Base-by-base conservation (phyloP, 2,329 filamentous ascomycete species). In the Paecilomyces dactylethromorphus region DNA sequence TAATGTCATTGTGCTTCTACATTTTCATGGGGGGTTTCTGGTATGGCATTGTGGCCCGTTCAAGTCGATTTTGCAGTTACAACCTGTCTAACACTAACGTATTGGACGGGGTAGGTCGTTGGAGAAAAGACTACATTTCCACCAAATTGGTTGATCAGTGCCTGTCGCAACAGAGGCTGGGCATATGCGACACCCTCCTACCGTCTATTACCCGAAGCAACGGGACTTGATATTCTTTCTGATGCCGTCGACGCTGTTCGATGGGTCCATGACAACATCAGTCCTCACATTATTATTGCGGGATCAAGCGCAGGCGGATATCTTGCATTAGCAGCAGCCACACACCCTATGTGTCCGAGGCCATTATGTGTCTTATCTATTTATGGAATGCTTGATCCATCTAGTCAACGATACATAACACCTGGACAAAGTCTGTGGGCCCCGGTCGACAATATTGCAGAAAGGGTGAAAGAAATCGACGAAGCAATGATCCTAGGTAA, bases 221-320 rank as follows among this genome's bases (percentile, higher is more conserved):
- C 39, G 8, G 60, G 60, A 3, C 26, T 53, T 0, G 54, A 61
- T 12, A 53, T 62, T n/a, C 60, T 61, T 2, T 26, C 49, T n/a
- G 60, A 62, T 15, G 29, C 58, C 45, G 13, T 53, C 2, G 60
- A 62, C 18, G 59, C 56, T 49, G 32, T 39, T 6, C 26, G 53
- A 1, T 61, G 59, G 59, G 32, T 59, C 2, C 4, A 54, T 50
- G 21, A 51, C 2, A 57, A 63, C 32, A 56, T 63, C n/a, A n/a
- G n/a, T 49, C 53, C 33, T 12, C 49, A 29, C 10, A 57, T 62
- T 8, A 58, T 63, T 10, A 50, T 62, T 10, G 62, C 62, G 2
- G 62, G 62, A 1, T 62, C 62, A 3, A 63, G 62, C 22, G 62
- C 60, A 7, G 60, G 62, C 1, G 62, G 60, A 2, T 63, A 63